Base-by-base conservation (phyloP, 108 stramenopile genomes). In the Nannochloropsis granulata region DNA sequence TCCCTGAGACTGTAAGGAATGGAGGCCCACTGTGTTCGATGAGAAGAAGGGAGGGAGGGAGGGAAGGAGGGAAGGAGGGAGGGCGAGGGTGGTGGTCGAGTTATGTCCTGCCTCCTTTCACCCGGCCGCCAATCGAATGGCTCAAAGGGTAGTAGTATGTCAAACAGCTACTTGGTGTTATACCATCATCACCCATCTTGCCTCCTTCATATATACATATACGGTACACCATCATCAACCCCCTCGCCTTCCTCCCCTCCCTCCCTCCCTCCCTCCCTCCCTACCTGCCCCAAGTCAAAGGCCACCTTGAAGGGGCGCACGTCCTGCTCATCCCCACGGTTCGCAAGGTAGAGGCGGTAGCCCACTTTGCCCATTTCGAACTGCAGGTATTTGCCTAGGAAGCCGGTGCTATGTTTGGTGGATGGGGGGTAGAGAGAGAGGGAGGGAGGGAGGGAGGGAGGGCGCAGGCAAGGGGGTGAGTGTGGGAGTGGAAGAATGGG, bases 1-100 rank as follows among this genome's bases (percentile, higher is more conserved):
- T 98, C 97, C 21, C 94, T 34, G 13, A 82, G 7, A n/a, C 56
- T 71, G 56, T 71, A 71, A 2, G 56, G 56, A 0, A 71, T n/a
- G 7, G 56, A 71, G 2, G 56, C 56, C 56, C 56, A 71, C 56
- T 71, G 56, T 1, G 34, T 34, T 5, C 2, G 56, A 2, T n/a
- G 10, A 71, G 56, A 3, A 10, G n/a, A 10, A 71, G 56, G 2
- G n/a, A 71, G n/a, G 16, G 56, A 16, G 56, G n/a, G 56, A 71
- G n/a, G 56, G 0, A 46, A 16, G 14, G 45, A 16, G 45, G 45
- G 14, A 46, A 46, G 45, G 56, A 71, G 56, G 16, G 56, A 71
- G 2, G 56, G 56, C 34, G 34, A 34, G 34, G 34, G 1, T 34
- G 34, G 34, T 34, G 34, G 34, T 34, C 34, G 34, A 5, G 1